Evolutionary conservation across 108 stramenopile genomes (phyloP).

Genomic region (Nitzschia sp.): DNA sequence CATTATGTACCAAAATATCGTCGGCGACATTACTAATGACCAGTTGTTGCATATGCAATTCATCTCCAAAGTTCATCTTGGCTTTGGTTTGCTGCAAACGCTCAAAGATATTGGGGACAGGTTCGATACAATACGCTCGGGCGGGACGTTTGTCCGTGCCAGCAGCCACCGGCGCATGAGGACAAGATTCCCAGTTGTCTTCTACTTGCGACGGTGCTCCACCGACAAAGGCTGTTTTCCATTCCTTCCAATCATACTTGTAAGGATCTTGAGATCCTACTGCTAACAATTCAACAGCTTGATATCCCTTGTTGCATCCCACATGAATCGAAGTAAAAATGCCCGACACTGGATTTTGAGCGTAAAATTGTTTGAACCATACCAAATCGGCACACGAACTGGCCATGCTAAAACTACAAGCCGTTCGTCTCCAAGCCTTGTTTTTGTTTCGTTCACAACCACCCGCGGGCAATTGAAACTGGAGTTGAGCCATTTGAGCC

Average conservation of each 20-base stretch:
- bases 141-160: neutral
- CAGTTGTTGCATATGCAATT: conserved; percentile 4
- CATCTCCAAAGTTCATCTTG: conserved; percentile 4
- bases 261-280: conserved; percentile 30
- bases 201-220: neutral
- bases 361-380: conserved; percentile 7
- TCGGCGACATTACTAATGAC: neutral
- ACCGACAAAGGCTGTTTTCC: neutral
- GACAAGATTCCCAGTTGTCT: neutral
- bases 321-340: conserved; percentile 31
- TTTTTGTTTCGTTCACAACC: conserved; percentile 4
- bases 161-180: neutral
- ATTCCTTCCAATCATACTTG: neutral
- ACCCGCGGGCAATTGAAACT: neutral
- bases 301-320: conserved; percentile 62
- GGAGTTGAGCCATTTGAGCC: conserved; percentile 1
- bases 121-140: conserved; percentile 44
- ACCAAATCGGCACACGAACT: conserved; percentile 1
- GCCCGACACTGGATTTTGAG: neutral
- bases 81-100: conserved; percentile 4
- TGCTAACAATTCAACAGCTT: conserved; percentile 45
- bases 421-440: neutral
- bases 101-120: conserved; percentile 39
- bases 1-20: neutral
- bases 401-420: neutral